Conservation (phyloP, 176 grass and related monocot genomes). For the Paspalum notatum region DNA sequence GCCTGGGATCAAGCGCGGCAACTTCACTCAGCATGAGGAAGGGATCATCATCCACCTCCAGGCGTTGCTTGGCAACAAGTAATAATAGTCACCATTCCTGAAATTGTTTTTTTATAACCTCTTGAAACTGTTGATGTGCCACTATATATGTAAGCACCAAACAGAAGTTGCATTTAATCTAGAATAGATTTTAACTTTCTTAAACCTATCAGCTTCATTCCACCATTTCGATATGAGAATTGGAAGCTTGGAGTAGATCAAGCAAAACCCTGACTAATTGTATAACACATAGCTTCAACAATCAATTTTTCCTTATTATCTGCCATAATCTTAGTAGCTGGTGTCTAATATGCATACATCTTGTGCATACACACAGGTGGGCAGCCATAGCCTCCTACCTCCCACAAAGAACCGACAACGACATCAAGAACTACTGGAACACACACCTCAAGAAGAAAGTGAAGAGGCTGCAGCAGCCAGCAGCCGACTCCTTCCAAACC, state of each 20-base stretch:
- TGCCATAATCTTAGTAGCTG: background rate
- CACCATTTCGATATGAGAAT: no score
- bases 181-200: background rate
- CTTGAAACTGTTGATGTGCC: background rate
- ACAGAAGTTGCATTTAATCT: background rate
- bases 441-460: constrained; percentile 71
- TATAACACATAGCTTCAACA: background rate
- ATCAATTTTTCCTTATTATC: background rate
- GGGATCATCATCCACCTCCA: constrained; percentile 70
- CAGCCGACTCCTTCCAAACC: constrained; percentile 39
- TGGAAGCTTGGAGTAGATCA: background rate
- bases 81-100: background rate
- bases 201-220: background rate
- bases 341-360: background rate
- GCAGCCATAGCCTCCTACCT: constrained; percentile 68
- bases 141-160: background rate
- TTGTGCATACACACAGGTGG: constrained; percentile 33
- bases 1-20: constrained; percentile 52
- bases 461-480: constrained; percentile 54
- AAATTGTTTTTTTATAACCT: background rate
- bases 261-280: background rate
- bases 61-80: constrained; percentile 64
- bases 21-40: constrained; percentile 63
- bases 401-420: constrained; percentile 61
- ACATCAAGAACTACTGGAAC: constrained; percentile 77